Conservation (phyloP, 208 protist species). For the Crithidia thermophila region DNA sequence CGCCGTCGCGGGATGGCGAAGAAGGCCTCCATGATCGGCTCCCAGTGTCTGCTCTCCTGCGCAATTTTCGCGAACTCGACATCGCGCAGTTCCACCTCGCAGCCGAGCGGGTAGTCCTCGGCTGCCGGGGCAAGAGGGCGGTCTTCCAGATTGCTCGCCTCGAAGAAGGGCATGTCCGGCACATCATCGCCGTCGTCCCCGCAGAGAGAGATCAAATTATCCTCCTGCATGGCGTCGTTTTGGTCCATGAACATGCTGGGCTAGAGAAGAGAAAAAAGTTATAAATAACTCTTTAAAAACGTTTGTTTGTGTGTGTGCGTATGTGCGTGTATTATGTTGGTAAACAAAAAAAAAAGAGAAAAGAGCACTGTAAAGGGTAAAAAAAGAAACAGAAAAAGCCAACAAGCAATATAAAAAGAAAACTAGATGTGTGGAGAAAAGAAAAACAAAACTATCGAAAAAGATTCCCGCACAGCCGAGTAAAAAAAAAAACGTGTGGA, state of each 20-base stretch:
- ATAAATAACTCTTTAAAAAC: conserved; percentile 10
- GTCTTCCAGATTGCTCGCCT: conserved; percentile 66
- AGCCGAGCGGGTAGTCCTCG: conserved; percentile 84
- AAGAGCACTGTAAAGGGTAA: conserved; percentile 23
- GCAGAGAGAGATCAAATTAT: conserved; percentile 34
- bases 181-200: conserved; percentile 42
- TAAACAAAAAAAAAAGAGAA: conserved; percentile 24
- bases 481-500: background rate
- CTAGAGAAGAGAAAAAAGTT: background rate
- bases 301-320: too few species aligned
- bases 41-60: conserved; percentile 70
- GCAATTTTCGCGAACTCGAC: conserved; percentile 67
- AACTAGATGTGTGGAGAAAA: conserved; percentile 4
- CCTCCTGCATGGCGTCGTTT: conserved; percentile 10
- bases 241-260: conserved; percentile 25
- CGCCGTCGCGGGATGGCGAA: conserved; percentile 63
- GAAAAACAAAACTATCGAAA: conserved; percentile 3
- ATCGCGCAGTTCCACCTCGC: conserved; percentile 83
- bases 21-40: conserved; percentile 75
- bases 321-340: too few species aligned
- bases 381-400: conserved; percentile 21
- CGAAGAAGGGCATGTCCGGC: conserved; percentile 77
- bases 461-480: background rate
- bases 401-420: conserved; percentile 23
- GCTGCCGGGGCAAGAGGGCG: conserved; percentile 68